Evolutionary conservation across 345 rosid genomes (phyloP).

Genomic region (Gossypioides kirkii): DNA sequence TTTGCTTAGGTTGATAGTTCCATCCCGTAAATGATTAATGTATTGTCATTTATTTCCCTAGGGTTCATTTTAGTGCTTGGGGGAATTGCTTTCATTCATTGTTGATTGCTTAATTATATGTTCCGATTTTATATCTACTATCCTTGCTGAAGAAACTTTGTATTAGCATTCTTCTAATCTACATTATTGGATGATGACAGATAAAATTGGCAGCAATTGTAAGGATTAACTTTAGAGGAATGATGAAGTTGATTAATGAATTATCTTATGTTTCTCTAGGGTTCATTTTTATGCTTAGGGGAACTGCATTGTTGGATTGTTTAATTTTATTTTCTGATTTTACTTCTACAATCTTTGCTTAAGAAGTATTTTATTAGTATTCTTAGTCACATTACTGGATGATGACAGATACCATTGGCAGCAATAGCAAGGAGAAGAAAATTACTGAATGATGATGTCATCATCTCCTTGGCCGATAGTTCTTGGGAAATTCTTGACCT

Average conservation of each 20-base stretch:
- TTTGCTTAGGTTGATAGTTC: not conserved
- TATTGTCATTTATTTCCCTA: not conserved
- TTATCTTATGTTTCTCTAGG: not conserved
- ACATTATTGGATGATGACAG: conserved; percentile 26
- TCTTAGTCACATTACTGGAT: not conserved
- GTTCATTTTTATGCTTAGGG: not conserved
- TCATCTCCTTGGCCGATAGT: conserved; percentile 62
- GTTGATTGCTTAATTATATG: not conserved
- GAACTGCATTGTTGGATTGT: not conserved
- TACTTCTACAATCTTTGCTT: not conserved
- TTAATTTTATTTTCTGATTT: not conserved
- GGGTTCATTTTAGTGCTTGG: not conserved
- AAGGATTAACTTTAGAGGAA: conserved; percentile 16
- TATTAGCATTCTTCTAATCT: not conserved
- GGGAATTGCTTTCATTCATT: not conserved
- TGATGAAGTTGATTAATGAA: not conserved
- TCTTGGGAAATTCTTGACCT: conserved; percentile 83
- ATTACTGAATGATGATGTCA: conserved; percentile 52
- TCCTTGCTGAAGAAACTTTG: not conserved
- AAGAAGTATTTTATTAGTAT: not conserved
- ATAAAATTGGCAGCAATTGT: conserved; percentile 66
- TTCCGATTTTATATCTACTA: not conserved
- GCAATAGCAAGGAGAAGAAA: conserved; percentile 85
- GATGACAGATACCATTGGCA: conserved; percentile 48
- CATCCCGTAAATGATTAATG: not conserved